Evolutionary conservation across 345 rosid genomes (phyloP), one percentile per base, ranked within the genome.

Genomic region (Heritiera fomes): DNA sequence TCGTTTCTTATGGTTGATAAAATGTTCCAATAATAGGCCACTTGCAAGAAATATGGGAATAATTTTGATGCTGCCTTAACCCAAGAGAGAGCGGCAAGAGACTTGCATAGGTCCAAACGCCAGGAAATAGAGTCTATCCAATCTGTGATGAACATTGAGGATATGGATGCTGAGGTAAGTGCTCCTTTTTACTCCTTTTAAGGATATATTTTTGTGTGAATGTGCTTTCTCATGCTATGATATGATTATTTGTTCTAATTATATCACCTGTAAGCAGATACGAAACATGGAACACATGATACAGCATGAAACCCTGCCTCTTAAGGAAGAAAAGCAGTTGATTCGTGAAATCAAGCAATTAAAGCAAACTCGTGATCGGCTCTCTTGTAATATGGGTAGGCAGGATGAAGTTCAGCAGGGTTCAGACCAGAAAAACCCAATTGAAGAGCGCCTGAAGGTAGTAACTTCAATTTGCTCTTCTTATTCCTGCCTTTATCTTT

Each of bases 381-480:
- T 90, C 40, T 82, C 86, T 53, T 85, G 89, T 76, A 85, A 66
- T 70, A 86, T 89, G 85, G 92, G 92, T 68, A 84, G 81, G 70
- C 88, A 84, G 63, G 92, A 86, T 68, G 97, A 88, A 78, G 86
- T 89, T 75, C 87, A 86, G 86, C 85, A 83, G 78, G 91, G 91
- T 58, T 69, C 87, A 81, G 89, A 92, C 71, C 88, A 84, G 77
- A 86, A 88, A 86, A 92, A 86, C 75, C 86, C 88, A 86, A 84
- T 83, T 28, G 95, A 93, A 82, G 93, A 88, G 84, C 87, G 83
- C 64, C 58, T 93, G 85, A 90, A 90, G 98, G 98, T 93, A 87
- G 77, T n/a, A 20, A 15, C 61, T 67, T 72, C 62, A 61, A 17
- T 56, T 55, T 66, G 46, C 23, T 66, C 7, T 47, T 50, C 2